These are phyloP conservation scores for Torulaspora maleeae DNA, from an alignment of 805 yeast species.

Conservation along the genomic window DNA sequence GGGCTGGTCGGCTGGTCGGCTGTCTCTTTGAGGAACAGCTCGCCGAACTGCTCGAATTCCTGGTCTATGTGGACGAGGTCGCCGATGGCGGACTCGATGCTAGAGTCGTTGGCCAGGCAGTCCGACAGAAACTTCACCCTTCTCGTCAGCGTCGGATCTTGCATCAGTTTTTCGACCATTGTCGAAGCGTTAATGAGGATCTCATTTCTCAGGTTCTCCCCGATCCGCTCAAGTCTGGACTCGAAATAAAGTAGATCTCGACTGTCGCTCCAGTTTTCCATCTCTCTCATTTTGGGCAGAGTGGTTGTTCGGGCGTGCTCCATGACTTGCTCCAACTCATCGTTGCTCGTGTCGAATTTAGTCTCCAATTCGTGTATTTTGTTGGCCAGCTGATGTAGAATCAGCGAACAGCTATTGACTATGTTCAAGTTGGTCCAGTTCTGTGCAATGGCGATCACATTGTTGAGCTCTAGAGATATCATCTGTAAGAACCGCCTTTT, in stretches of 20 bases:
- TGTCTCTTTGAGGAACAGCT: constrained; percentile 10
- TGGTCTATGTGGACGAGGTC: constrained; percentile 34
- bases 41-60: constrained; percentile 37
- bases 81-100: constrained; percentile 28
- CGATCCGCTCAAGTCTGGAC: constrained; percentile 39
- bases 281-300: constrained; percentile 44
- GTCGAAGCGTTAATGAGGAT: constrained; percentile 53
- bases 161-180: constrained; percentile 46
- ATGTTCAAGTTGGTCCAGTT: constrained; percentile 21
- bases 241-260: constrained; percentile 43
- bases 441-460: constrained; percentile 20
- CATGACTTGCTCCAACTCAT: constrained; percentile 46
- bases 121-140: constrained; percentile 26
- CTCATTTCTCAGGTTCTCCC: constrained; percentile 48
- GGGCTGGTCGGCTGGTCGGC: neutral
- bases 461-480: constrained; percentile 40
- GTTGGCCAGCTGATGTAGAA: constrained; percentile 32
- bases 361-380: constrained; percentile 52
- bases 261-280: constrained; percentile 50
- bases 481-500: constrained; percentile 41
- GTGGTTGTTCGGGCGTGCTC: constrained; percentile 44
- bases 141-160: constrained; percentile 26
- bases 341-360: constrained; percentile 46
- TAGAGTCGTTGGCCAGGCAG: constrained; percentile 17
- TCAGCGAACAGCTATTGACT: constrained; percentile 26